Percentiles rank a stretch among this genome's conserved stretches.
Conservation (phyloP, 192 early-diverging fungal genomes). For the Mycoemilia scoparia region DNA sequence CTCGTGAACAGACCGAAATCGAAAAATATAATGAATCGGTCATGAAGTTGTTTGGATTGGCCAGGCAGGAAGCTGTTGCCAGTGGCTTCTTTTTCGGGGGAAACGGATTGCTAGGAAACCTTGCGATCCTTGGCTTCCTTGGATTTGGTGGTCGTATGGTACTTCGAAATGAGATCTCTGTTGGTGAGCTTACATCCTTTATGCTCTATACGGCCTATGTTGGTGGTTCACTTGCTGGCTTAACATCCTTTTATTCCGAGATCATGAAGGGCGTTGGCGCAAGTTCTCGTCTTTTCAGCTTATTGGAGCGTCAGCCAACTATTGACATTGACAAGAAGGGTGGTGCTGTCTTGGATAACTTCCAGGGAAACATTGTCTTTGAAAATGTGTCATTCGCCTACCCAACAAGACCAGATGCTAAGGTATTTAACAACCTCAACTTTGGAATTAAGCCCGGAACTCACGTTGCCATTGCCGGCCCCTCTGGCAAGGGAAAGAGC, state of each 20-base stretch:
- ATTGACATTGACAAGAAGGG: constrained; percentile 13
- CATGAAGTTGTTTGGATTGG: constrained; percentile 19
- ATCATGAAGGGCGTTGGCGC: constrained; percentile 55
- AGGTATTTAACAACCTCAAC: constrained; percentile 34
- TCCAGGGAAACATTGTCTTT: constrained; percentile 34
- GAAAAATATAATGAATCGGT: constrained; percentile 15
- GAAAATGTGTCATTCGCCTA: constrained; percentile 43
- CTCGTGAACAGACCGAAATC: constrained; percentile 16
- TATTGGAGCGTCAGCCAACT: constrained; percentile 30
- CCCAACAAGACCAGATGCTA: constrained; percentile 36
- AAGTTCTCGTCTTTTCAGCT: constrained; percentile 35
- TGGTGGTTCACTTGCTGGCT: constrained; percentile 31
- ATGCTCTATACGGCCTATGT: constrained; percentile 51
- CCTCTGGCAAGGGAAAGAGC: constrained; percentile 47
- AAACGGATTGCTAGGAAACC: constrained; percentile 39
- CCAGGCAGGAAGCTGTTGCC: constrained; percentile 31
- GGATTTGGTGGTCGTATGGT: constrained; percentile 50
- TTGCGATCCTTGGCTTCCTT: constrained; percentile 41
- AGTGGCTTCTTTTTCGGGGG: constrained; percentile 44
- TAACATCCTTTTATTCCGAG: constrained; percentile 50
- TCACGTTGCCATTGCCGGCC: constrained; percentile 30
- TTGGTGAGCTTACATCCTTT: constrained; percentile 50
- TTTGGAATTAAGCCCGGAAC: constrained; percentile 36
- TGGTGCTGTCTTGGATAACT: constrained; percentile 1
- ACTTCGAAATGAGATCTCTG: constrained; percentile 30